phyloP scores from a whole-genome alignment of 257 asterid species.

The Solanum paucissectum region DNA sequence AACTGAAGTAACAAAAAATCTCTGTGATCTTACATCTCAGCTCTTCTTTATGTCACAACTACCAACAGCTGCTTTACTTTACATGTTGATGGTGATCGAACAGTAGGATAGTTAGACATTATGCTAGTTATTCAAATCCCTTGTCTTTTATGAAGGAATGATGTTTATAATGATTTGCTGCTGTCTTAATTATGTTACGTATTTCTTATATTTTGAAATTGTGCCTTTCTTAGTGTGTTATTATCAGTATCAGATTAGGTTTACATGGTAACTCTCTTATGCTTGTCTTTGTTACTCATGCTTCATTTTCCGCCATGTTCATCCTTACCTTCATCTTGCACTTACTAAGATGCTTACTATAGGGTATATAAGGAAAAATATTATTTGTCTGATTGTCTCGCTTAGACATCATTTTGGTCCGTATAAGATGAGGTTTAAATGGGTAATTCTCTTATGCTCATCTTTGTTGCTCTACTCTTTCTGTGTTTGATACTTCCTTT shows the following conservation, averaged over 20 bases:
- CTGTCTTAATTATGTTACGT: neutral
- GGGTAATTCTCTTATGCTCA: neutral
- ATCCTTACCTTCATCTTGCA: neutral
- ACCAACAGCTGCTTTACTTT: neutral
- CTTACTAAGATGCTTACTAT: neutral
- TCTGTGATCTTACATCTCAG: neutral
- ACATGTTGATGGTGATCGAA: neutral
- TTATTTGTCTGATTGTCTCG: neutral
- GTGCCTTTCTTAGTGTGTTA: neutral
- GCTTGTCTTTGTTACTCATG: neutral
- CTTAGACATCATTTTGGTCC: neutral
- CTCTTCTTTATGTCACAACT: neutral
- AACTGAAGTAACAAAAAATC: slow-evolving; percentile 9
- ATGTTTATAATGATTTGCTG: neutral
- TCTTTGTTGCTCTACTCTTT: neutral
- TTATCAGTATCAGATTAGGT: neutral
- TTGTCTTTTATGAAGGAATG: neutral
- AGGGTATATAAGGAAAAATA: neutral
- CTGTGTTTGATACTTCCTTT: neutral
- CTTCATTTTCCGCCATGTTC: neutral
- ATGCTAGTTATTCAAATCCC: neutral
- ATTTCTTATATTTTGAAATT: neutral
- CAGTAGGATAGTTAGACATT: neutral
- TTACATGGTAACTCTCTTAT: neutral
- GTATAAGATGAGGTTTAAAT: neutral